These are phyloP conservation scores for Mucor irregularis DNA, from an alignment of 371 early-diverging fungal genomes.

Conservation along the genomic window DNA sequence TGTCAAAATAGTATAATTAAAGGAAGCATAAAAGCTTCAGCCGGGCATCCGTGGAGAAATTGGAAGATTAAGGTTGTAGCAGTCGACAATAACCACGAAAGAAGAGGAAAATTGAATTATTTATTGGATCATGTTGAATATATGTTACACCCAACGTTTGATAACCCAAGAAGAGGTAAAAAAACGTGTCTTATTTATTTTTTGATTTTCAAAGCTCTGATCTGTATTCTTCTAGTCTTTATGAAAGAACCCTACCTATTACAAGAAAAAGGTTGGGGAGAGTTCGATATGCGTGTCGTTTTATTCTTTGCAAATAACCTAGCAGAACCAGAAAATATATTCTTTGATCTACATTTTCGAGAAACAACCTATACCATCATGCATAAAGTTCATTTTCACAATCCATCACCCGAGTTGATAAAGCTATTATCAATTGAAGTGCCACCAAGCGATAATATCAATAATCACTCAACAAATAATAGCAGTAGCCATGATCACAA, in stretches of 20 bases:
- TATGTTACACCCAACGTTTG: constrained; percentile 72
- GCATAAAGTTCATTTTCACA: constrained; percentile 39
- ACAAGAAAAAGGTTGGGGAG: constrained; percentile 74
- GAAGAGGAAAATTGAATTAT: constrained; percentile 45
- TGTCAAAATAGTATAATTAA: constrained; percentile 40
- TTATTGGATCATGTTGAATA: constrained; percentile 73
- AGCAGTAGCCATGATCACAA: not conserved
- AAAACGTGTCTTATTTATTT: not conserved
- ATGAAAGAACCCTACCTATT: constrained; percentile 61
- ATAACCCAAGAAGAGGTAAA: constrained; percentile 61
- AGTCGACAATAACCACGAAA: constrained; percentile 47
- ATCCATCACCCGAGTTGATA: constrained; percentile 30
- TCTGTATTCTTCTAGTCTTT: constrained; percentile 56
- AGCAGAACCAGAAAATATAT: constrained; percentile 49
- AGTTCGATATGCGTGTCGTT: constrained; percentile 67
- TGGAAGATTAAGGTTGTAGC: constrained; percentile 61
- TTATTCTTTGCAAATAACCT: constrained; percentile 55
- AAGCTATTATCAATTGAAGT: constrained; percentile 11
- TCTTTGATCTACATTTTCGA: constrained; percentile 67
- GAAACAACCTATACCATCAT: constrained; percentile 50
- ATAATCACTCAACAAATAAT: too few relatives aligned
- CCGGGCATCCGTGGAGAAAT: constrained; percentile 56
- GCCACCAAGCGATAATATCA: not conserved
- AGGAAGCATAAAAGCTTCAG: constrained; percentile 29
- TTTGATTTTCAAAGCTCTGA: not conserved